Percentiles rank a stretch among this genome's conserved stretches.
Conservation (phyloP, 495 filamentous ascomycete species). For the Penicillium argentinense region DNA sequence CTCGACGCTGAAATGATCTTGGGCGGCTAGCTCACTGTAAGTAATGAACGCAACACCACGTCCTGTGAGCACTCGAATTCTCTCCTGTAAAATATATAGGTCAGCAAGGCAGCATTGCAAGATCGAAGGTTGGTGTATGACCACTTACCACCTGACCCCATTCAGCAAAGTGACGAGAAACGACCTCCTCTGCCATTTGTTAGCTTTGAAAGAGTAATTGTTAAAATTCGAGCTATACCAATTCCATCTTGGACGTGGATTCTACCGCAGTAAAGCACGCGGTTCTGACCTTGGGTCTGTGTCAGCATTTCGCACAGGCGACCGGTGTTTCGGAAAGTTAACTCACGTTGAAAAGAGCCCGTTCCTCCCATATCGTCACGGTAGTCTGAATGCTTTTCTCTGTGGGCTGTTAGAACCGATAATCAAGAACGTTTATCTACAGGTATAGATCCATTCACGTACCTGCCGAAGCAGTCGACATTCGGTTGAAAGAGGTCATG, state of each 20-base stretch:
- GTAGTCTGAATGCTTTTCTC: constrained; percentile 15
- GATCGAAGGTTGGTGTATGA: background rate
- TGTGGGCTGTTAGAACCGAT: background rate
- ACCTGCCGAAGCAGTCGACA: constrained; percentile 82
- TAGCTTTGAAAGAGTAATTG: background rate
- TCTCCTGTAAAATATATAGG: constrained; percentile 51
- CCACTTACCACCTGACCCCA: background rate
- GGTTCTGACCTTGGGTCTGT: constrained; percentile 62
- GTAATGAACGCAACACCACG: constrained; percentile 91
- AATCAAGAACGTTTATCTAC: constrained; percentile 37
- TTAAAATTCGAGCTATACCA: constrained; percentile 23
- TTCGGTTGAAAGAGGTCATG: constrained; percentile 87
- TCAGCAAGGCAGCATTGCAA: background rate
- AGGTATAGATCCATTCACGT: constrained; percentile 25
- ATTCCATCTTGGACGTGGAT: constrained; percentile 98
- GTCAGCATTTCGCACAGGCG: too few relatives aligned
- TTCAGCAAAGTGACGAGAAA: background rate
- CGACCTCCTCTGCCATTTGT: constrained; percentile 70
- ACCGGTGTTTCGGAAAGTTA: too few relatives aligned
- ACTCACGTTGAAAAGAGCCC: constrained; percentile 68
- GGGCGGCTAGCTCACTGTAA: constrained; percentile 5
- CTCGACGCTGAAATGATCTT: too few relatives aligned
- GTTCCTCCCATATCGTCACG: constrained; percentile 87
- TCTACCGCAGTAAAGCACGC: constrained; percentile 88
- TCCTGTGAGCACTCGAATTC: constrained; percentile 85